Base-by-base conservation (phyloP, 768 basidiomycete species). In the Nidularia sp. region DNA sequence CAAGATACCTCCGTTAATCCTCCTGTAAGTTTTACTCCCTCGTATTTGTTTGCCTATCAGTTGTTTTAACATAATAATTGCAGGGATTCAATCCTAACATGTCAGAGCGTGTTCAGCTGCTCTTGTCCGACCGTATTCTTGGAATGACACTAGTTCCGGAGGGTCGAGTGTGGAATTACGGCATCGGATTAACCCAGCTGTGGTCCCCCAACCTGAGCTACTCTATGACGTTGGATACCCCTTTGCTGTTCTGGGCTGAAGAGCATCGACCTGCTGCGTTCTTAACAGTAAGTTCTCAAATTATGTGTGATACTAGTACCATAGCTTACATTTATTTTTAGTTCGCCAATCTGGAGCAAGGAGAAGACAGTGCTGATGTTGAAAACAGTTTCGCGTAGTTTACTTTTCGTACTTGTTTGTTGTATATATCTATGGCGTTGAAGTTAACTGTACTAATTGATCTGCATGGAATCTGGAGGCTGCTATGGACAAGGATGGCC, bases 61-160 rank as follows among this genome's bases (percentile, higher is more conserved):
- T 49, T 55, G 49, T 54, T 13, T 53, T 45, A 13, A 45, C 48
- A 45, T 49, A 29, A 49, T 15, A 47, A 48, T 57, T 65, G 36
- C 60, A 85, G 74, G 93, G 96, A 41, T 99, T 96, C 76, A 98
- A 96, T 69, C 92, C 94, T n/a, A 91, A 90, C 58, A 98, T 98
- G 96, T 96, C 93, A 1, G 95, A 96, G 66, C 86, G 93, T 22
- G 93, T 97, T 22, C 90, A 93, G 67, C 77, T 98, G 33, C 76
- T 98, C 53, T 75, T 98, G 22, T 98, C 95, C 13, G 97, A 99
- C 64, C 89, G 96, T 56, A 86, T 99, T 57, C 80, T 98, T 12
- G 97, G 95, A 22, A 94, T 95, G 85, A 96, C 93, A 0, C 74
- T 98, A 6, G 93, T 96, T 13, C 94, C 91, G 1, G 94, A 90